phyloP scores from a whole-genome alignment of 345 rosid genomes.

The Murraya paniculata region DNA sequence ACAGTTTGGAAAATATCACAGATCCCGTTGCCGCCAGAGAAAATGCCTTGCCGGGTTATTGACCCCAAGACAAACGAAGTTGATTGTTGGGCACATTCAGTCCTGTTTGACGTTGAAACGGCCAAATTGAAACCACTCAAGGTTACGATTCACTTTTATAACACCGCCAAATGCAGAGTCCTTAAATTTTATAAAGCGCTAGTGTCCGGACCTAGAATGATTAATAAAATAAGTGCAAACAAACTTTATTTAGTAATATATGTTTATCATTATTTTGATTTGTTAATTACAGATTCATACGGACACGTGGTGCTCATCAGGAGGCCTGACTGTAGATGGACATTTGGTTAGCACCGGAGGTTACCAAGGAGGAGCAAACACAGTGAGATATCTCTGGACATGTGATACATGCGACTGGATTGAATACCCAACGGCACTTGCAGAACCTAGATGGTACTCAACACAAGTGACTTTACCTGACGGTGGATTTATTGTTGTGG shows the following conservation, averaged over 20 bases:
- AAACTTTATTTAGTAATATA: too few species aligned
- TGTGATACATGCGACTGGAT: constrained; percentile 53
- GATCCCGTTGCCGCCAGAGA: constrained; percentile 24
- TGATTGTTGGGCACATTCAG: constrained; percentile 79
- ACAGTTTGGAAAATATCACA: constrained; percentile 63
- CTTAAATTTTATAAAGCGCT: too few species aligned
- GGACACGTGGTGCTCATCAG: constrained; percentile 98
- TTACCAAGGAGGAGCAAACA: constrained; percentile 54
- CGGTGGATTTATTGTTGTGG: constrained; percentile 68
- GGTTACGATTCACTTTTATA: constrained; percentile 24
- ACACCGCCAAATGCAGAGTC: too few species aligned
- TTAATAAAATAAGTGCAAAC: too few species aligned
- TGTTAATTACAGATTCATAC: constrained; percentile 41
- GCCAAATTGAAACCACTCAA: constrained; percentile 41
- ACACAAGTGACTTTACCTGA: constrained; percentile 76
- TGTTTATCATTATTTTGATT: too few species aligned
- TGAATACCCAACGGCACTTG: constrained; percentile 68
- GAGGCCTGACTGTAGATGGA: constrained; percentile 69
- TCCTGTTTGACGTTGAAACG: constrained; percentile 46
- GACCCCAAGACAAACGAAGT: constrained; percentile 15
- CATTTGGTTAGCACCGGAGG: constrained; percentile 81
- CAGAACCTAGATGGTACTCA: constrained; percentile 75
- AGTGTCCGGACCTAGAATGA: too few species aligned
- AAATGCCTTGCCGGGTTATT: constrained; percentile 42
- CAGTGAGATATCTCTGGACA: constrained; percentile 48